These are phyloP conservation scores for Russula griseocarnosa DNA, from an alignment of 768 basidiomycete species.

Conservation along the genomic window DNA sequence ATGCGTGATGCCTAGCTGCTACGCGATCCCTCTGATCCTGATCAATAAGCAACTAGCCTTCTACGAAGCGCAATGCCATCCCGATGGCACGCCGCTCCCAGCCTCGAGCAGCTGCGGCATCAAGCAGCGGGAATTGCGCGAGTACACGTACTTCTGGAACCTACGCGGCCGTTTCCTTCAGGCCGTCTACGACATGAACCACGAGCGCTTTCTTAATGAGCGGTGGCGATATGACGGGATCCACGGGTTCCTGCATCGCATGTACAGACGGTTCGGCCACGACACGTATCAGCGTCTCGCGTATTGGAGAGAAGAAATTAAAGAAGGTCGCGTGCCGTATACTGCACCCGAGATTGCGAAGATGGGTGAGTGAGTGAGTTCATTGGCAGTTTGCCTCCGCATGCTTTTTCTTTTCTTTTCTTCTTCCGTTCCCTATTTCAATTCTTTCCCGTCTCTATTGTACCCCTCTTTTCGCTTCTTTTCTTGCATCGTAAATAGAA, in stretches of 20 bases:
- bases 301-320: slow-evolving; percentile 14
- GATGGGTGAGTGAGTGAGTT: slow-evolving; percentile 12
- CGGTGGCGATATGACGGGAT: slow-evolving; percentile 2
- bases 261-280: slow-evolving; percentile 18
- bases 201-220: slow-evolving; percentile 6
- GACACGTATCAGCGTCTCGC: slow-evolving; percentile 6
- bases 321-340: slow-evolving; percentile 11
- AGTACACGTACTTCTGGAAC: slow-evolving; percentile 20
- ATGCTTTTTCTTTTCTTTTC: too few relatives aligned
- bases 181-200: slow-evolving; percentile 19
- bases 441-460: not conserved
- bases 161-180: slow-evolving; percentile 17
- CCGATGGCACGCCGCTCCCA: slow-evolving; percentile 9
- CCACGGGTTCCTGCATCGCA: slow-evolving; percentile 18
- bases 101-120: not conserved
- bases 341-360: slow-evolving; percentile 4
- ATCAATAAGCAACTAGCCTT: slow-evolving; percentile 21
- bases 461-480: not conserved
- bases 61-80: slow-evolving; percentile 16
- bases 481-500: not conserved
- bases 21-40: slow-evolving; percentile 23
- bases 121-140: not conserved
- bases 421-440: too few relatives aligned
- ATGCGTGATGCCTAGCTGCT: slow-evolving; percentile 20
- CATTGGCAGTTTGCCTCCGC: too few relatives aligned